phyloP scores from a whole-genome alignment of 495 filamentous ascomycete genomes.

The Entonaema liquescens region DNA sequence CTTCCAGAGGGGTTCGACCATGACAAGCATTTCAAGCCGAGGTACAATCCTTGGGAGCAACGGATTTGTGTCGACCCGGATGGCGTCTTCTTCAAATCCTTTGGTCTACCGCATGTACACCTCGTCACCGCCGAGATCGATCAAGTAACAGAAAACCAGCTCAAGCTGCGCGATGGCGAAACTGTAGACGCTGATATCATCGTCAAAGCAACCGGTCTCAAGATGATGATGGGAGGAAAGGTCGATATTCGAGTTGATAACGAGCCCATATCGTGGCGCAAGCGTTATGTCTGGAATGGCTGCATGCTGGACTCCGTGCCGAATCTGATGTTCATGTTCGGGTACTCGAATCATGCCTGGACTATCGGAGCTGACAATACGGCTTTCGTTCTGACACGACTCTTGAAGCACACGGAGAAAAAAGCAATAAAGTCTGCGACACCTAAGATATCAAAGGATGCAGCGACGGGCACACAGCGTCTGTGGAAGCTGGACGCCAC shows the following conservation, averaged over 20 bases:
- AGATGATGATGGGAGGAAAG: constrained; percentile 62
- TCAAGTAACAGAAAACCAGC: constrained; percentile 65
- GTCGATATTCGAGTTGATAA: constrained; percentile 63
- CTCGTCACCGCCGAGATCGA: constrained; percentile 75
- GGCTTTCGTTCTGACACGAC: constrained; percentile 2
- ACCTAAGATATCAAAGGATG: not conserved
- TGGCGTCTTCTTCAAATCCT: constrained; percentile 74
- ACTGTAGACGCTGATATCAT: constrained; percentile 73
- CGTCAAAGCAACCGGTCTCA: constrained; percentile 77
- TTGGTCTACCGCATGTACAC: constrained; percentile 64
- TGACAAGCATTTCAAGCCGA: constrained; percentile 75
- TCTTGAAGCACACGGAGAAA: constrained; percentile 4
- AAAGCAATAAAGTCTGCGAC: not conserved
- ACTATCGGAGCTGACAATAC: constrained; percentile 62
- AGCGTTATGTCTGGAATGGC: constrained; percentile 64
- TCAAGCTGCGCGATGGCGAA: constrained; percentile 60
- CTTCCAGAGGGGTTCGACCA: constrained; percentile 65
- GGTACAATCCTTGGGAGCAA: constrained; percentile 80
- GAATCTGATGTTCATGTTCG: constrained; percentile 63
- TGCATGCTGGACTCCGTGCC: constrained; percentile 67
- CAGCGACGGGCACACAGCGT: constrained; percentile 2
- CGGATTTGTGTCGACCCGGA: constrained; percentile 75
- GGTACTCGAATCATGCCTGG: constrained; percentile 68
- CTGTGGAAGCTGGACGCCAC: constrained; percentile 5
- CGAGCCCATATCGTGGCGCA: constrained; percentile 28